Evolutionary conservation across 768 basidiomycete species (phyloP), one percentile per base, ranked within the genome.

Genomic region (Auriculariales sp.): DNA sequence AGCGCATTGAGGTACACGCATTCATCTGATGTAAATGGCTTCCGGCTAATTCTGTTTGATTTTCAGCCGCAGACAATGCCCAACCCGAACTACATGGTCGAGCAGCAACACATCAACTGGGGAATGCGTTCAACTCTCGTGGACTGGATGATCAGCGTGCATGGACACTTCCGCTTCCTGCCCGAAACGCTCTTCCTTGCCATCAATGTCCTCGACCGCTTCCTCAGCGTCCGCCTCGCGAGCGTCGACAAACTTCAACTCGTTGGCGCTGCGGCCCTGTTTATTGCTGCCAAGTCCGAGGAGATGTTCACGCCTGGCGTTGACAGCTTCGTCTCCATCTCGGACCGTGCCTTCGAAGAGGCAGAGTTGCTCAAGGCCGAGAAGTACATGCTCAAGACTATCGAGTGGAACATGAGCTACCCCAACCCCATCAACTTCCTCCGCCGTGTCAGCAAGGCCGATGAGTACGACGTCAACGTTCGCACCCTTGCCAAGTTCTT

Each of bases 131-230:
- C 79, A 6, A 78, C 92, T 46, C 77, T 97, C 15, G 78, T 86
- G 54, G 92, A 94, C 70, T 95, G 91, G 91, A 72, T 97, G 52
- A 78, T 95, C 55, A 87, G 92, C 64, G 82, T 93, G 14, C 93
- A 95, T 61, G 73, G 74, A 46, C 82, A 82, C 55, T 93, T 92
- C 72, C 78, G 78, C 49, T 73, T 95, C 28, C 71, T 87, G 9
- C 86, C 87, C 14, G 92, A 97, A 65, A 93, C 93, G 1, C 77
- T 95, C 50, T 94, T 93, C 69, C 77, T 94, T 51, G 79, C 80
- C 58, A 71, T 81, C 55, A 93, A 95, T 69, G 78, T 95, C 59
- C 72, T 79, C 59, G 79, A 81, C 62, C 75, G 79, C 44, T 79
- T 81, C 69, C 70, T 79, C 28, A 75, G 75, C 32, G 65, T 68